Evolutionary conservation across 2,329 filamentous ascomycete genomes (phyloP).

Genomic region (Coniosporium tulheliwenetii): DNA sequence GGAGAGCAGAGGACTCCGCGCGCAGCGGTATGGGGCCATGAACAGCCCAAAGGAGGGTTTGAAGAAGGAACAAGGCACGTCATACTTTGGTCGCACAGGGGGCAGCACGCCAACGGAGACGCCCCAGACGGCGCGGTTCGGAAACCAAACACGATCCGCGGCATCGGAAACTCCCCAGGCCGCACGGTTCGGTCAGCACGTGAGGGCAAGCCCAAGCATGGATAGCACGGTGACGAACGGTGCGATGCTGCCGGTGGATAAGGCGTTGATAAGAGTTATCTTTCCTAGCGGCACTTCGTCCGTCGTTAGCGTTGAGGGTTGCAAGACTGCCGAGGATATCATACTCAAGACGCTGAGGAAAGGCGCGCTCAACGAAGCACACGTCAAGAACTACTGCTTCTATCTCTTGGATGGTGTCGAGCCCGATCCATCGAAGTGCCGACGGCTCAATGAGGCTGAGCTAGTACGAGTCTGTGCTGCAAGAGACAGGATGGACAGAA

Average conservation of each 20-base stretch:
- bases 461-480: conserved; percentile 85
- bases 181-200: conserved; percentile 50
- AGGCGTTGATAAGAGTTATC: conserved; percentile 84
- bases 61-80: conserved; percentile 32
- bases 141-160: conserved; percentile 26
- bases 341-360: conserved; percentile 82
- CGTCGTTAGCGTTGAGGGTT: conserved; percentile 83
- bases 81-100: conserved; percentile 35
- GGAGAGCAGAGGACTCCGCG: conserved; percentile 32
- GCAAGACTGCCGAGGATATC: conserved; percentile 82
- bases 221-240: conserved; percentile 63
- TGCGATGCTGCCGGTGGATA: conserved; percentile 69
- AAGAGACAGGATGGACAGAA: conserved; percentile 68
- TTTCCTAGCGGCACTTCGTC: conserved; percentile 84
- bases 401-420: conserved; percentile 81
- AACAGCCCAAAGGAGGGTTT: conserved; percentile 37
- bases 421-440: conserved; percentile 64
- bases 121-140: conserved; percentile 32
- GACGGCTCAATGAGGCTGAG: conserved; percentile 72
- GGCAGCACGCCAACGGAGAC: conserved; percentile 7
- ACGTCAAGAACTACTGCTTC: conserved; percentile 93
- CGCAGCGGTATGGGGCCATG: conserved; percentile 43
- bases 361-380: conserved; percentile 73
- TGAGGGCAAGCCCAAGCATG: conserved; percentile 67
- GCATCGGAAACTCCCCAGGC: conserved; percentile 48